Base-by-base conservation (phyloP, 2,329 filamentous ascomycete species). In the Paecilomyces sp. region DNA sequence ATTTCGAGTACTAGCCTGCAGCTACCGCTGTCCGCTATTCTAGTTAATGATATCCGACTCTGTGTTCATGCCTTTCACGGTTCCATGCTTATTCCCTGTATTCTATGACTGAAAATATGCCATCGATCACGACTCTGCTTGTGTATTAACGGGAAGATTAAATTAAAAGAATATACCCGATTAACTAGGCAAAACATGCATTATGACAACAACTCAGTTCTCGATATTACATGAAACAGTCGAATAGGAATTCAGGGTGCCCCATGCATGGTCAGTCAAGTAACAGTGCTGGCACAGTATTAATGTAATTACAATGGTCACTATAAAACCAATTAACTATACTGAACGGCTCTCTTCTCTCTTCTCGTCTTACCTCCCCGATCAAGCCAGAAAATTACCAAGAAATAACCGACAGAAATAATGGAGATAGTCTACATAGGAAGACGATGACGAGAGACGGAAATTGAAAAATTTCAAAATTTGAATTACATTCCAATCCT, bases 1-100 rank as follows among this genome's bases (percentile, higher is more conserved):
- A 97, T 74, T 99, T 97, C 77, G 94, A 99, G 80, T 99, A 99
- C 77, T 99, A 53, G 24, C 13, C n/a, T 53, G 25, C 25, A 28
- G 25, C 25, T 28, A 6, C 25, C 6, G 25, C 25, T 28, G 15
- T 18, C 36, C 8, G 36, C 25, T 47, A 47, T 18, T 18, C 15
- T 47, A 8, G n/a, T 22, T 47, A 7, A 47, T 47, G 41, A 47
- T 47, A 18, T 47, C 41, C 41, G n/a, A 47, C 6, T 41, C n/a
- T 8, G 3, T n/a, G 18, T 7, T 18, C 41, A 47, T 18, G 15
- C 15, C 36, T 47, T 8, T 47, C 36, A 18, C n/a, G 41, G n/a
- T 47, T 47, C 6, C n/a, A 47, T 18, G 8, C n/a, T 8, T 47
- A 47, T 9, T 9, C n/a, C 1, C 8, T 47, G 41, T 47, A 47